phyloP scores from a whole-genome alignment of 768 basidiomycete species.

The Royoungia palumana region DNA sequence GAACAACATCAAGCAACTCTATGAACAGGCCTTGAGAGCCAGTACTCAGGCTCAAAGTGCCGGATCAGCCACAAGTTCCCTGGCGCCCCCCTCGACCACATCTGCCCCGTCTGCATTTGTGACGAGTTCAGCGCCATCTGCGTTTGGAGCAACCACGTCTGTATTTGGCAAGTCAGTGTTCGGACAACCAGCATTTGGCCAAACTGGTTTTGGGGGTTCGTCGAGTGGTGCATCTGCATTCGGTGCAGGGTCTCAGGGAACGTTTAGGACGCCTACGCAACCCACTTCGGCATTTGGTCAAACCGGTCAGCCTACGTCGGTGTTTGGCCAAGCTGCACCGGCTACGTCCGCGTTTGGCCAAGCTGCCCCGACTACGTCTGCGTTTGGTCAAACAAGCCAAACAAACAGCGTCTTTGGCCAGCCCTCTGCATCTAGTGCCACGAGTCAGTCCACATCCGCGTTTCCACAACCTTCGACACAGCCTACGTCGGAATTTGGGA shows the following conservation, averaged over 20 bases:
- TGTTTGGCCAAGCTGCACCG: constrained; percentile 35
- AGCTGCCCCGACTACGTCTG: constrained; percentile 22
- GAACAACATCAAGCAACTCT: constrained; percentile 46
- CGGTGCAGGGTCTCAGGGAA: constrained; percentile 25
- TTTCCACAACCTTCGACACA: constrained; percentile 30
- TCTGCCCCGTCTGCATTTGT: constrained; percentile 40
- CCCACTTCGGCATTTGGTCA: constrained; percentile 38
- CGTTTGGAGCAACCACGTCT: constrained; percentile 31
- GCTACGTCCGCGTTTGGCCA: constrained; percentile 38
- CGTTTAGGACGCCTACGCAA: constrained; percentile 35
- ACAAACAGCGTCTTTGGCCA: constrained; percentile 36
- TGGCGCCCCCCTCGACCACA: constrained; percentile 22
- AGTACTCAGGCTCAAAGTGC: constrained; percentile 26
- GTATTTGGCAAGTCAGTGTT: constrained; percentile 30
- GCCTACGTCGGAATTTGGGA: constrained; percentile 34
- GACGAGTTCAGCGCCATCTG: constrained; percentile 24
- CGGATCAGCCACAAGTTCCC: constrained; percentile 6
- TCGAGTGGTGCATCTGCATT: constrained; percentile 20
- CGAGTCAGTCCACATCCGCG: constrained; percentile 26
- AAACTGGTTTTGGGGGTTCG: constrained; percentile 27
- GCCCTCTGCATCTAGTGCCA: constrained; percentile 34
- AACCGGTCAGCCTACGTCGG: constrained; percentile 32
- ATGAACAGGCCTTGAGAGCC: constrained; percentile 49
- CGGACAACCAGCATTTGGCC: constrained; percentile 41
- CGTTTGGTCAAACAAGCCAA: constrained; percentile 34